Evolutionary conservation across 768 basidiomycete genomes (phyloP).

Genomic region (Hortiboletus campestris): DNA sequence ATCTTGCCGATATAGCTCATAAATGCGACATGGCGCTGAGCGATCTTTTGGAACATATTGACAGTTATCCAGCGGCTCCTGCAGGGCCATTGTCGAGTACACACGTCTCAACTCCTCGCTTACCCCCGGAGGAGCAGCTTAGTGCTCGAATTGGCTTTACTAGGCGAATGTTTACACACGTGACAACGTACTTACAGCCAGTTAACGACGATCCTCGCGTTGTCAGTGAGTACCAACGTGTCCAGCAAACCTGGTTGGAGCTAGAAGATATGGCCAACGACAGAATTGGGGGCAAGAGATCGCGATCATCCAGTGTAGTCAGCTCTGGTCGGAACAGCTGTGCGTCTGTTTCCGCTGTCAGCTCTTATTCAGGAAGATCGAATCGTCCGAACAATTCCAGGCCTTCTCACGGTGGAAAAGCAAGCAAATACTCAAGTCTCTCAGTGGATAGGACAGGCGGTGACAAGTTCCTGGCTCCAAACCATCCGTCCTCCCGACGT

Average conservation of each 20-base stretch:
- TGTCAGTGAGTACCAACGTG: slow-evolving; percentile 56
- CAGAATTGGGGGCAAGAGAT: slow-evolving; percentile 55
- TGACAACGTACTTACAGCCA: slow-evolving; percentile 40
- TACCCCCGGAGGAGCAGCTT: slow-evolving; percentile 68
- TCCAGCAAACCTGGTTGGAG: slow-evolving; percentile 79
- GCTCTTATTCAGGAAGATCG: slow-evolving; percentile 22
- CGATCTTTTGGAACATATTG: slow-evolving; percentile 81
- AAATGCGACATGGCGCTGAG: slow-evolving; percentile 75
- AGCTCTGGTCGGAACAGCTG: slow-evolving; percentile 65
- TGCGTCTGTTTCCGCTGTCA: slow-evolving; percentile 46
- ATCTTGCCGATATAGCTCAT: slow-evolving; percentile 47
- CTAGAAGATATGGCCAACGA: slow-evolving; percentile 80
- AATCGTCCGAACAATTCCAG: slow-evolving; percentile 12
- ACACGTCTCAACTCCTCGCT: slow-evolving; percentile 39
- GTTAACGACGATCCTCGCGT: slow-evolving; percentile 63
- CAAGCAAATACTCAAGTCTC: slow-evolving; percentile 29
- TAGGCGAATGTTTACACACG: slow-evolving; percentile 44
- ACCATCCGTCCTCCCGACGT: slow-evolving; percentile 45
- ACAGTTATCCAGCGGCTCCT: slow-evolving; percentile 72
- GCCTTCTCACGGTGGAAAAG: slow-evolving; percentile 24
- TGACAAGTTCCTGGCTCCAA: slow-evolving; percentile 47
- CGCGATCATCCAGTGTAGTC: slow-evolving; percentile 61
- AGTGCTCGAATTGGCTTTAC: slow-evolving; percentile 64
- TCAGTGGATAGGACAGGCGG: slow-evolving; percentile 34
- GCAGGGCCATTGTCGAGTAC: slow-evolving; percentile 49